Conservation (phyloP, 768 basidiomycete species). For the Suillus lakei region DNA sequence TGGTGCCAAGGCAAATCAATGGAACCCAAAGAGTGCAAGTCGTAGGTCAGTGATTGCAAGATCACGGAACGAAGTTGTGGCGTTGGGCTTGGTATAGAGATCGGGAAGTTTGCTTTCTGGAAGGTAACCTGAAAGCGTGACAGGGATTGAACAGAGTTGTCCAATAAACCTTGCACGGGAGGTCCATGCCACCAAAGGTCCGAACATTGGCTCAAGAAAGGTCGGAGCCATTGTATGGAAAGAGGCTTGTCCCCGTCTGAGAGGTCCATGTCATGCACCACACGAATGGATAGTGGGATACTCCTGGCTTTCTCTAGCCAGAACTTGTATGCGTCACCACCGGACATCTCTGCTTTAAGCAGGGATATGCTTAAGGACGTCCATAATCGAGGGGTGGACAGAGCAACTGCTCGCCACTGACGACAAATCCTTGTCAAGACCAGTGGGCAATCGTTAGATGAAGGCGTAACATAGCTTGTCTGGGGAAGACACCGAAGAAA, state of each 20-base stretch:
- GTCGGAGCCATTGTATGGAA: slow-evolving; percentile 27
- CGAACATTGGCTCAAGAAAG: slow-evolving; percentile 22
- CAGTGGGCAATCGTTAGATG: slow-evolving; percentile 24
- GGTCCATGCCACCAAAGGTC: slow-evolving; percentile 41
- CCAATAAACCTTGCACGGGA: slow-evolving; percentile 24
- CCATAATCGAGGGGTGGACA: slow-evolving; percentile 38
- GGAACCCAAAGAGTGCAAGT: slow-evolving; percentile 27
- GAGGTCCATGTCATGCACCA: slow-evolving; percentile 29
- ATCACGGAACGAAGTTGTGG: slow-evolving; percentile 22
- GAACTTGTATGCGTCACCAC: slow-evolving; percentile 25
- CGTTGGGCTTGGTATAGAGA: slow-evolving; percentile 22
- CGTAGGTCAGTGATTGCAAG: slow-evolving; percentile 25
- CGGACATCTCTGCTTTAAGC: slow-evolving; percentile 11
- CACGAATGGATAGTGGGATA: slow-evolving; percentile 27
- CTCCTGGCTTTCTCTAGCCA: slow-evolving; percentile 36
- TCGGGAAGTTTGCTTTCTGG: slow-evolving; percentile 16
- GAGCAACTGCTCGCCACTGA: slow-evolving; percentile 35
- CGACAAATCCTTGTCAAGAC: slow-evolving; percentile 33
- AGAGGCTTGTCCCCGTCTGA: slow-evolving; percentile 11
- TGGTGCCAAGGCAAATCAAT: slow-evolving; percentile 33
- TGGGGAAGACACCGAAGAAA: slow-evolving; percentile 33
- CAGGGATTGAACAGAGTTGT: slow-evolving; percentile 11
- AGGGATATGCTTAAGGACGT: slow-evolving; percentile 31
- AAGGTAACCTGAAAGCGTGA: slow-evolving; percentile 27
- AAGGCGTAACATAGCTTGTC: slow-evolving; percentile 29